Evolutionary conservation across 108 stramenopile species (phyloP).

Genomic region (Mayamaea pseudoterrestris): DNA sequence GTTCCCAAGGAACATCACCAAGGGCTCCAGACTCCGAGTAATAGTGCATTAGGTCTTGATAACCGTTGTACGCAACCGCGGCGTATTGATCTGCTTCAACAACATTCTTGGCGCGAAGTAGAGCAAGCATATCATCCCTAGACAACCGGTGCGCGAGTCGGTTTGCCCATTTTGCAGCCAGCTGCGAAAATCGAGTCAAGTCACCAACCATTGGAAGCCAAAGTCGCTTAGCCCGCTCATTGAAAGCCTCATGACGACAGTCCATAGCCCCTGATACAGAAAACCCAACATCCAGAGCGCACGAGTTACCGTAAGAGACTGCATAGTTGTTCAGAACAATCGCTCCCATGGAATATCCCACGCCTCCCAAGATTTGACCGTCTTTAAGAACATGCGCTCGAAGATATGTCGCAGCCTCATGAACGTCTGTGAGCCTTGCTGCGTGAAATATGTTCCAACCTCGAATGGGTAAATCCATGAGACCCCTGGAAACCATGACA

Average conservation of each 20-base stretch:
- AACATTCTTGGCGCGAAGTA: slow-evolving; percentile 52
- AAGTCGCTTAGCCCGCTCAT: slow-evolving; percentile 51
- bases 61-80: slow-evolving; percentile 69
- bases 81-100: slow-evolving; percentile 59
- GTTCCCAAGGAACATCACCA: slow-evolving; percentile 47
- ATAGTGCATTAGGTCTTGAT: slow-evolving; percentile 49
- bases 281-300: slow-evolving; percentile 61
- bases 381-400: slow-evolving; percentile 27
- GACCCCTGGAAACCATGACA: slow-evolving; percentile 79
- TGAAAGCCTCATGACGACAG: slow-evolving; percentile 50
- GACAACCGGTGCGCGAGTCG: slow-evolving; percentile 42
- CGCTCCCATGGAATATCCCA: slow-evolving; percentile 77
- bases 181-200: slow-evolving; percentile 35
- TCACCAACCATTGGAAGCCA: slow-evolving; percentile 88
- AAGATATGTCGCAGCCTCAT: slow-evolving; percentile 45
- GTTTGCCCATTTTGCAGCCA: slow-evolving; percentile 57
- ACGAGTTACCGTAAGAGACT: slow-evolving; percentile 48
- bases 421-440: slow-evolving; percentile 71
- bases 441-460: slow-evolving; percentile 82
- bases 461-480: slow-evolving; percentile 68
- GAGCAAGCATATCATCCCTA: slow-evolving; percentile 26
- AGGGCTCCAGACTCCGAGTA: slow-evolving; percentile 69
- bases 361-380: slow-evolving; percentile 50
- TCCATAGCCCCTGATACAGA: slow-evolving; percentile 71
- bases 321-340: slow-evolving; percentile 82